These are phyloP conservation scores for Taphrina wiesneri DNA, from an alignment of 1,139 yeast species.

Conservation along the genomic window DNA sequence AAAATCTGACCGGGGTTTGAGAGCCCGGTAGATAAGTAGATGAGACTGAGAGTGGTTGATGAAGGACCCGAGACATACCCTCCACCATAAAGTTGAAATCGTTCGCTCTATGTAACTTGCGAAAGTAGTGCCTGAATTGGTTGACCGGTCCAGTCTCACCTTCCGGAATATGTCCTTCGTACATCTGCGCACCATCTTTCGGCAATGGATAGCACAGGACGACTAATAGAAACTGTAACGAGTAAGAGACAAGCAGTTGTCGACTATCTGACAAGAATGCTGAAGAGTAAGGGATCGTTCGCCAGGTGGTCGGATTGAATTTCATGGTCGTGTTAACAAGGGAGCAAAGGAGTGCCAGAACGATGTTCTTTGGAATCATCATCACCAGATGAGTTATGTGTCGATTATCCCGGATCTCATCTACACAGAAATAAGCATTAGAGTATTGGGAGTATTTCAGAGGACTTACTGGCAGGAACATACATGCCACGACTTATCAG, in stretches of 20 bases:
- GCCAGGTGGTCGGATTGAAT: conserved; percentile 46
- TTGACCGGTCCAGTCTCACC: conserved; percentile 39
- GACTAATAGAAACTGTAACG: conserved; percentile 63
- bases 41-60: conserved; percentile 45
- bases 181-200: conserved; percentile 37
- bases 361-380: conserved; percentile 46
- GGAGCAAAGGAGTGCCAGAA: conserved; percentile 64
- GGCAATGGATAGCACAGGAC: conserved; percentile 71
- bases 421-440: neutral
- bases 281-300: conserved; percentile 48
- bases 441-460: conserved; percentile 41
- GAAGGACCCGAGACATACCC: conserved; percentile 43
- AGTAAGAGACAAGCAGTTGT: conserved; percentile 56
- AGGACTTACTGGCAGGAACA: conserved; percentile 50
- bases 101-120: conserved; percentile 47
- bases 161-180: conserved; percentile 20
- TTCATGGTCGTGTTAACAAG: conserved; percentile 56
- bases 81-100: conserved; percentile 54
- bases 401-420: conserved; percentile 22
- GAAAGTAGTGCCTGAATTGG: conserved; percentile 45
- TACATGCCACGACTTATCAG: conserved; percentile 69
- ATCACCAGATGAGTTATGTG: conserved; percentile 27
- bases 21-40: conserved; percentile 46
- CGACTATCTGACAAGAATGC: conserved; percentile 53
- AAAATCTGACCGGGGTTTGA: conserved; percentile 44